Base-by-base conservation (phyloP, 1,284 basidiomycete species). In the Ganoderma leucocontextum region DNA sequence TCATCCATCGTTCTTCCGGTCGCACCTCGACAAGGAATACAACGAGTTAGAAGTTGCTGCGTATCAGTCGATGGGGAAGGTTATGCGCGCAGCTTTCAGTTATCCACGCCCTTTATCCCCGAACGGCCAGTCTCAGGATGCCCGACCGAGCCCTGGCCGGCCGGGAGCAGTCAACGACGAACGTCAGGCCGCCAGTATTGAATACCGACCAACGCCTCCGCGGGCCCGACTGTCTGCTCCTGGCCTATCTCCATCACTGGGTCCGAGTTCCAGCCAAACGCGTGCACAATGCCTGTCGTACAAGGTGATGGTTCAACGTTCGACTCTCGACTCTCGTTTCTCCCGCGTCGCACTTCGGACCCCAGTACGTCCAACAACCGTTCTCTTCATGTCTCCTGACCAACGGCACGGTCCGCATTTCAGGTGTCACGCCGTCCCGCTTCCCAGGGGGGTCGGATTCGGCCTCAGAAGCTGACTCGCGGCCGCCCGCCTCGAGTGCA, bases 291-390 rank as follows among this genome's bases (percentile, higher is more conserved):
- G n/a, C 29, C 52, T 55, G 52, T 35, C 29, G 52, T 5, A 29
- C 52, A 55, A 55, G 52, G 6, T 33, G 52, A 19, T 13, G 15
- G 0, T 33, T 55, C 52, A 15, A 19, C 29, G 25, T 8, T 17
- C 29, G 33, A 9, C 52, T 4, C 29, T 53, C 52, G 29, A 19
- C 7, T n/a, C 44, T 22, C 52, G 29, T 8, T 55, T 55, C 52
- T 33, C 52, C 52, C 13, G 52, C 25, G 52, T 55, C 52, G 52
- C 52, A 29, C 13, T 55, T 33, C 29, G 52, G 52, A 55, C 52
- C 52, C 52, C 17, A 55, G 52, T 55, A 55, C 52, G 47, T 49
- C 22, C 22, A 49, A 25, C 47, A 49, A 49, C 47, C 47, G 47
- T 25, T 8, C 52, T 29, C 52, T 22, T 10, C 52, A 55, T 29